phyloP scores from a whole-genome alignment of 2,329 filamentous ascomycete species.

The Chrysosporium keratinophilum region DNA sequence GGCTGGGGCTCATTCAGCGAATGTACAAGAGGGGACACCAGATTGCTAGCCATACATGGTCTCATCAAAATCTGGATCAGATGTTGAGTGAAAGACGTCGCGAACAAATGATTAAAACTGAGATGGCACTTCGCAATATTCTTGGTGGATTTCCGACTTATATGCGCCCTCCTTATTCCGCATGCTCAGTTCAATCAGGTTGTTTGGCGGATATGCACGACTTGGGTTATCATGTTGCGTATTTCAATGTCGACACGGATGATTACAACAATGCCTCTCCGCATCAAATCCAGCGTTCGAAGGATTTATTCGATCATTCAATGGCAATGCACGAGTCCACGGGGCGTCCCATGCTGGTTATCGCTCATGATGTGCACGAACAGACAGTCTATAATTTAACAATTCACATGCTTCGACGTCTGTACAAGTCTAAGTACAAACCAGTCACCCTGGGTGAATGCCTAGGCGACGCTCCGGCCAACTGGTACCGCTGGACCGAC shows the following conservation, averaged over 20 bases:
- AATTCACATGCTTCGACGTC: constrained; percentile 30
- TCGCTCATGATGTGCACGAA: constrained; percentile 36
- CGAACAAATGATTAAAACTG: constrained; percentile 39
- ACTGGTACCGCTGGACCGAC: constrained; percentile 31
- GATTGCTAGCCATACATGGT: constrained; percentile 45
- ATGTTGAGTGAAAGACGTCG: constrained; percentile 30
- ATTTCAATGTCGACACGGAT: constrained; percentile 40
- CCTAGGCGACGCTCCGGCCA: constrained; percentile 29
- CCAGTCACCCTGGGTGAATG: constrained; percentile 38
- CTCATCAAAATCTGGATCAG: constrained; percentile 38
- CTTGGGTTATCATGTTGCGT: constrained; percentile 42
- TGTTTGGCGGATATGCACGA: constrained; percentile 36
- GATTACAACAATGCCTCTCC: constrained; percentile 37
- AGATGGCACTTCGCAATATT: constrained; percentile 40
- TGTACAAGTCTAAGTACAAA: constrained; percentile 25
- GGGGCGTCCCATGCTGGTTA: constrained; percentile 32
- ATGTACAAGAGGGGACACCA: constrained; percentile 41
- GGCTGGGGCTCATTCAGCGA: constrained; percentile 32
- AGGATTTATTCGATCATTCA: constrained; percentile 32
- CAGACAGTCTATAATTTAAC: constrained; percentile 37
- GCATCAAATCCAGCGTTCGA: constrained; percentile 30
- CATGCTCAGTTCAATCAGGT: constrained; percentile 28
- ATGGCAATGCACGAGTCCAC: constrained; percentile 21
- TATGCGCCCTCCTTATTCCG: constrained; percentile 44
- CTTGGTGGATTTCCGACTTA: constrained; percentile 43